Conservation (phyloP, 2,329 filamentous ascomycete genomes). For the Septoria linicola region DNA sequence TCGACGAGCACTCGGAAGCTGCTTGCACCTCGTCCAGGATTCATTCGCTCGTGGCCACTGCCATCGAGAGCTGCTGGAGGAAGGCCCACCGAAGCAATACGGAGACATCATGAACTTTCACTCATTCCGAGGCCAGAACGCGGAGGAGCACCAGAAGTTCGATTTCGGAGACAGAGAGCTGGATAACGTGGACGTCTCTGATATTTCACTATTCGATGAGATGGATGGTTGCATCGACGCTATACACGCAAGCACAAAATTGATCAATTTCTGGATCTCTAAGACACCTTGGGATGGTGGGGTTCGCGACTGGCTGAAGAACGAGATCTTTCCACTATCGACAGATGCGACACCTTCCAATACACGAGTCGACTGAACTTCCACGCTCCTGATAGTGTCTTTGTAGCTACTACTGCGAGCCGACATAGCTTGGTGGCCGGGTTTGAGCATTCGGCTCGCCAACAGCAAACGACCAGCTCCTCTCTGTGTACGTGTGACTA, state of each 20-base stretch:
- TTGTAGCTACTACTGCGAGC: too few species aligned
- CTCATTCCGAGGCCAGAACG: slow-evolving; percentile 13
- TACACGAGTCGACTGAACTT: background rate
- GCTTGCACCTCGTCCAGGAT: slow-evolving; percentile 14
- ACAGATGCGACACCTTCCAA: slow-evolving; percentile 6
- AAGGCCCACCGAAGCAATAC: slow-evolving; percentile 4
- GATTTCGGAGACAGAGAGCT: slow-evolving; percentile 7
- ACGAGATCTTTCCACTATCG: slow-evolving; percentile 6
- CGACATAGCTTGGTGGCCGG: too few species aligned
- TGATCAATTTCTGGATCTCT: slow-evolving; percentile 13
- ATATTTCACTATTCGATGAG: slow-evolving; percentile 4
- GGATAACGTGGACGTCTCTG: slow-evolving; percentile 9
- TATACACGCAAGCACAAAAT: slow-evolving; percentile 5
- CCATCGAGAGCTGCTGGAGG: background rate
- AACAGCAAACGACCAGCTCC: too few species aligned
- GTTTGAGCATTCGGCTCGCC: too few species aligned
- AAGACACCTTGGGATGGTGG: slow-evolving; percentile 9
- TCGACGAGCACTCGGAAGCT: slow-evolving; percentile 8
- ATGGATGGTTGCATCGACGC: slow-evolving; percentile 15
- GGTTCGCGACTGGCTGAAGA: slow-evolving; percentile 2
- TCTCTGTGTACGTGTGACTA: too few species aligned
- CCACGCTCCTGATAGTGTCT: too few species aligned
- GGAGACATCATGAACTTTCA: slow-evolving; percentile 13
- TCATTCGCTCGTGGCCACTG: slow-evolving; percentile 14
- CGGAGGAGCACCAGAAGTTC: slow-evolving; percentile 13